A percentile compares a stretch with the other conserved stretches of the same genome.
Conservation (phyloP, 169 alveolate genomes). For the Besnoitia besnoiti region DNA sequence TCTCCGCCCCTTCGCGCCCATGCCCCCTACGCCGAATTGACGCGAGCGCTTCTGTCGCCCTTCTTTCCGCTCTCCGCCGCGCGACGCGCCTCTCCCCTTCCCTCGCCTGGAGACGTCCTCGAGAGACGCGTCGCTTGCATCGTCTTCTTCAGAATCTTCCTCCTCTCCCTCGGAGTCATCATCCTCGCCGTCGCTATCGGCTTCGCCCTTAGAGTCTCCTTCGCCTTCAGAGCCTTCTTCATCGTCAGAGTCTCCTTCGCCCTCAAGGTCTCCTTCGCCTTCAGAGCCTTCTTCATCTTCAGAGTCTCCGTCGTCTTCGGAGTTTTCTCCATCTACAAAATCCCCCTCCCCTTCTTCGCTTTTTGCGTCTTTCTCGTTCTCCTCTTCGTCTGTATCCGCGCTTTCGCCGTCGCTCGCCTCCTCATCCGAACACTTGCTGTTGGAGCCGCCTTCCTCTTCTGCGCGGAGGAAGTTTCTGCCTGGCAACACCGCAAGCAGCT, state of each 20-base stretch:
- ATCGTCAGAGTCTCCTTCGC: neutral
- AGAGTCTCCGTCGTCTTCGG: neutral
- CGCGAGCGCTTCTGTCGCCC: too few species aligned
- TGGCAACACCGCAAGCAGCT: slow-evolving; percentile 26
- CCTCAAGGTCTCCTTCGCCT: neutral
- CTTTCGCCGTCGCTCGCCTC: neutral
- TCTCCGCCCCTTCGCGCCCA: too few species aligned
- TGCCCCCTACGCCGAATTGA: too few species aligned
- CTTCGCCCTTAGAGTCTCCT: too few species aligned
- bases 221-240: neutral
- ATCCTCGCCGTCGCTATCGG: neutral
- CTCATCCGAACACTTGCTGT: neutral
- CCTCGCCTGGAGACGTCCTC: too few species aligned
- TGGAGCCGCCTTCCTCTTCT: neutral
- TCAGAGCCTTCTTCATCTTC: neutral
- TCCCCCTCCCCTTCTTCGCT: neutral
- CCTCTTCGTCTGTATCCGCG: neutral
- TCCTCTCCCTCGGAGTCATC: neutral
- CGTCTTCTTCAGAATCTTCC: neutral
- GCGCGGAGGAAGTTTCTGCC: neutral
- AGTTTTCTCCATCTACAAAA: neutral
- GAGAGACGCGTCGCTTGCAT: too few species aligned
- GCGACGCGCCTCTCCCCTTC: too few species aligned
- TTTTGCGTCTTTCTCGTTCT: neutral
- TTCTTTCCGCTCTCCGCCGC: too few species aligned